Evolutionary conservation across 192 early-diverging fungal genomes (phyloP).

Genomic region (Phycomyces blakesleeanus): DNA sequence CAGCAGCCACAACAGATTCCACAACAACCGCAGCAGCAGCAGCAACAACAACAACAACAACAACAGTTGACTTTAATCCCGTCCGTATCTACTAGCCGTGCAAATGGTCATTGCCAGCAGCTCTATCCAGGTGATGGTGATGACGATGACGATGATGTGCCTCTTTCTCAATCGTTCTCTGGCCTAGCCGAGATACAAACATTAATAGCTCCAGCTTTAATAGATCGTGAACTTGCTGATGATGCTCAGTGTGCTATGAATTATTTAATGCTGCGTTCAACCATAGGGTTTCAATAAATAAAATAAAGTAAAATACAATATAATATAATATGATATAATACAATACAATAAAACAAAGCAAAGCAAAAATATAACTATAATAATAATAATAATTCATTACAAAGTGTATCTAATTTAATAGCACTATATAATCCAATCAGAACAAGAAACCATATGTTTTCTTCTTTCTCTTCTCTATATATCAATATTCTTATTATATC

Average conservation of each 20-base stretch:
- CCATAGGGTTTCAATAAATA: neutral
- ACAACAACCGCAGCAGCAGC: neutral
- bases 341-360: neutral
- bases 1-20: neutral
- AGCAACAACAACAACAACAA: neutral
- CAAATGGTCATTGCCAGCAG: neutral
- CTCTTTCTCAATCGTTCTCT: conserved; percentile 9
- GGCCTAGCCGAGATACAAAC: neutral
- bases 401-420: no score
- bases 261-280: neutral
- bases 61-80: neutral
- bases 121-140: conserved; percentile 7
- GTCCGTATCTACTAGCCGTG: neutral
- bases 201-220: neutral
- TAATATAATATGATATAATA: neutral
- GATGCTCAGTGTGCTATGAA: neutral
- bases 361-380: neutral
- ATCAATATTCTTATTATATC: no score
- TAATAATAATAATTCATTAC: no score
- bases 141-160: conserved; percentile 16
- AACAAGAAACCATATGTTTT: no score
- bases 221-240: neutral
- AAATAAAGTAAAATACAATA: neutral
- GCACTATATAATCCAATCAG: no score
- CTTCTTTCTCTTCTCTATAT: no score